A percentile compares a stretch with the other conserved stretches of the same genome.
phyloP scores from a whole-genome alignment of 2,329 filamentous ascomycete species.

The Annulohypoxylon truncatum region DNA sequence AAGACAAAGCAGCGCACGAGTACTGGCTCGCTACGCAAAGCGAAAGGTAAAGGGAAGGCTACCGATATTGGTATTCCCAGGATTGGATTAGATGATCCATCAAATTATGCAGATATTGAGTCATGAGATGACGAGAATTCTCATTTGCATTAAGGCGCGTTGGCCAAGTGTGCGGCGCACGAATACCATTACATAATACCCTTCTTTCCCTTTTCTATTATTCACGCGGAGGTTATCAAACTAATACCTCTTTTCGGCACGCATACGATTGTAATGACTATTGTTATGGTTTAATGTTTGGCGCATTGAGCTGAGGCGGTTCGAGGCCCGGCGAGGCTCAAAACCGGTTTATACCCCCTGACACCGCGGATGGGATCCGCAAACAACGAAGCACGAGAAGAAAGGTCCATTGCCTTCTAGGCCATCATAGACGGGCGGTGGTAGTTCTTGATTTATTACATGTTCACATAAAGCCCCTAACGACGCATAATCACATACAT shows the following conservation, averaged over 20 bases:
- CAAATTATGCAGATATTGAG: slow-evolving; percentile 26
- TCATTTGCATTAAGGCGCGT: not conserved
- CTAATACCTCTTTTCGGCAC: not conserved
- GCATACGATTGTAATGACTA: slow-evolving; percentile 28
- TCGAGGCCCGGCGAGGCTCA: slow-evolving; percentile 29
- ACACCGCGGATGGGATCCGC: not conserved
- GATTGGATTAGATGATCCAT: slow-evolving; percentile 25
- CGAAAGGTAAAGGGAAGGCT: slow-evolving; percentile 29
- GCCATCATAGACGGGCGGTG: not conserved
- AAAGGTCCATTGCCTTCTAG: not conserved
- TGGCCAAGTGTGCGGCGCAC: not conserved
- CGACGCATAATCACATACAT: not conserved
- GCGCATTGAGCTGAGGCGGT: slow-evolving; percentile 24
- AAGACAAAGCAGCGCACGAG: slow-evolving; percentile 27
- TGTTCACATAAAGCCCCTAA: not conserved
- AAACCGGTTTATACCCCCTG: slow-evolving; percentile 33
- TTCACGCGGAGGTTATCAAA: not conserved
- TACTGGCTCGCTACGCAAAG: slow-evolving; percentile 16
- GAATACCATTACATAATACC: not conserved
- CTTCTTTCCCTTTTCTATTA: not conserved
- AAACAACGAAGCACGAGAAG: slow-evolving; percentile 1
- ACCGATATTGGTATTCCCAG: not conserved
- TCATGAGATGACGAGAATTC: slow-evolving; percentile 8
- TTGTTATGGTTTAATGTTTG: slow-evolving; percentile 31
- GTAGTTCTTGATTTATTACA: slow-evolving; percentile 6